phyloP scores from a whole-genome alignment of 352 stramenopile species.

The Pythium guiyangense region DNA sequence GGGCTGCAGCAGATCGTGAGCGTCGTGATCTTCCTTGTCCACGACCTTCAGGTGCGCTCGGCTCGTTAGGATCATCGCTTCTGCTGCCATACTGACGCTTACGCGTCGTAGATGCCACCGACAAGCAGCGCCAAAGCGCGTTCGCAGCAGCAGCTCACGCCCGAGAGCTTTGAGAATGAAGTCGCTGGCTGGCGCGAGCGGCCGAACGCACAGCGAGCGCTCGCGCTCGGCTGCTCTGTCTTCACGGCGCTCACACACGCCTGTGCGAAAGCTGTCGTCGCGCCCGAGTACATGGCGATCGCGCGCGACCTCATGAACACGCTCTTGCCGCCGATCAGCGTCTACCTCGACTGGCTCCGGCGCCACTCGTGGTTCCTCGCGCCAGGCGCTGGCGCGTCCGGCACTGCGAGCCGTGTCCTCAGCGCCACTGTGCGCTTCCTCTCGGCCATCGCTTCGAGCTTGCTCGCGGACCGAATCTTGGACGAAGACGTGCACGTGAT shows the following conservation, averaged over 20 bases:
- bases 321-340: constrained; percentile 31
- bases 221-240: constrained; percentile 8
- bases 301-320: constrained; percentile 25
- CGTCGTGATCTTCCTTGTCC: constrained; percentile 27
- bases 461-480: constrained; percentile 13
- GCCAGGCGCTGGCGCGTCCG: not conserved
- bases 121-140: not conserved
- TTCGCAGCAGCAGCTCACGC: not conserved
- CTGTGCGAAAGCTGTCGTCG: constrained; percentile 9
- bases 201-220: not conserved
- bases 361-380: constrained; percentile 25
- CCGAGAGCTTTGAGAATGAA: constrained; percentile 3
- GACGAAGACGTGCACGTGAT: constrained; percentile 9
- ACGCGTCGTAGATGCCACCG: not conserved
- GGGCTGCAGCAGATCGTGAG: constrained; percentile 22
- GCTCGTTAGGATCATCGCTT: too few relatives aligned
- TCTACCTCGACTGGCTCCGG: constrained; percentile 39
- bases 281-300: constrained; percentile 5
- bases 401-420: constrained; percentile 7
- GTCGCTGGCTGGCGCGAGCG: not conserved
- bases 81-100: too few relatives aligned
- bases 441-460: constrained; percentile 12
- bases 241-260: constrained; percentile 11
- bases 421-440: constrained; percentile 9
- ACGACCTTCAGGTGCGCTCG: constrained; percentile 21